These are phyloP conservation scores for Heterobasidion parviporum DNA, from an alignment of 1,284 basidiomycete genomes.

Conservation along the genomic window DNA sequence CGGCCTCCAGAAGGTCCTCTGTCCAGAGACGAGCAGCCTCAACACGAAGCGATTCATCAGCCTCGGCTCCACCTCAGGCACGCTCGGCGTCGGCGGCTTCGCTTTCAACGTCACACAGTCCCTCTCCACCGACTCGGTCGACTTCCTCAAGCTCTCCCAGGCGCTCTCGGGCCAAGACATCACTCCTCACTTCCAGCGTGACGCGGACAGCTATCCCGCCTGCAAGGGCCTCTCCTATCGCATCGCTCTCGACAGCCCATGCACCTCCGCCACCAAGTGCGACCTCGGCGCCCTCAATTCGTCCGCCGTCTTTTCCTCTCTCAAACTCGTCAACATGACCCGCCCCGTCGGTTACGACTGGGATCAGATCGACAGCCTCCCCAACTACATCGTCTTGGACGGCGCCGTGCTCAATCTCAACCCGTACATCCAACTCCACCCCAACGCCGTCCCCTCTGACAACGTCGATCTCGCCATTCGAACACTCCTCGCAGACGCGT, in stretches of 20 bases:
- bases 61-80: conserved; percentile 48
- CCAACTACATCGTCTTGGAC: conserved; percentile 82
- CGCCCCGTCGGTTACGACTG: conserved; percentile 81
- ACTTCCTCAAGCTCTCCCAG: conserved; percentile 52
- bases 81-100: conserved; percentile 73
- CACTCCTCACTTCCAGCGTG: conserved; percentile 75
- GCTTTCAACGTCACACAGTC: conserved; percentile 69
- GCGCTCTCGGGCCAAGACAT: conserved; percentile 79
- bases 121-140: conserved; percentile 38
- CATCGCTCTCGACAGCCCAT: conserved; percentile 73
- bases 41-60: conserved; percentile 61
- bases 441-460: conserved; percentile 63
- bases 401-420: conserved; percentile 91
- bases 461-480: conserved; percentile 82
- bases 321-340: conserved; percentile 58
- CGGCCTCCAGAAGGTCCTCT: conserved; percentile 88
- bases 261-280: conserved; percentile 50
- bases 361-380: conserved; percentile 65
- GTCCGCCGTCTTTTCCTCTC: conserved; percentile 46
- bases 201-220: conserved; percentile 49
- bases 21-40: conserved; percentile 60
- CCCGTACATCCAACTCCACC: conserved; percentile 78
- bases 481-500: conserved; percentile 48
- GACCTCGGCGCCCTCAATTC: conserved; percentile 51
- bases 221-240: conserved; percentile 57